A percentile compares a stretch with the other conserved stretches of the same genome.
phyloP scores from a whole-genome alignment of 2,329 filamentous ascomycete genomes.

The Talaromyces funiculosus region DNA sequence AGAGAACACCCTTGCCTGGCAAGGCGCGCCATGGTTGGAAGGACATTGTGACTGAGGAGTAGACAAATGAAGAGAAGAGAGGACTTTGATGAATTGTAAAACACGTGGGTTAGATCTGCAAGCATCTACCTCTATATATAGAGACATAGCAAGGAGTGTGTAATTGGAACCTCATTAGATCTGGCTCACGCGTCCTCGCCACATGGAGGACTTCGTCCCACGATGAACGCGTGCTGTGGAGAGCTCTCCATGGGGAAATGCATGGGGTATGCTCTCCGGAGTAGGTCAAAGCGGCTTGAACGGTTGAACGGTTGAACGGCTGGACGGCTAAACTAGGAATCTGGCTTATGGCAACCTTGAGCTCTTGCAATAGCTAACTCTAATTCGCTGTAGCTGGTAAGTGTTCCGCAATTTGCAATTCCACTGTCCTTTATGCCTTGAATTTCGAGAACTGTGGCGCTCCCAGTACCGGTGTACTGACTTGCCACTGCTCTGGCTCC shows the following conservation, averaged over 20 bases:
- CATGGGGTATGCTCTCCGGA: background rate
- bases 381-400: no score
- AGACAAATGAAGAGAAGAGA: background rate
- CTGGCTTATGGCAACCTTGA: no score
- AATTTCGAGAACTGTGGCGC: no score
- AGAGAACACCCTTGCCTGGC: slow-evolving; percentile 22
- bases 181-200: background rate
- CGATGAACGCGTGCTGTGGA: background rate
- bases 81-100: background rate
- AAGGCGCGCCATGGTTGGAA: slow-evolving; percentile 23
- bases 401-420: no score
- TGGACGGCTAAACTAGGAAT: no score
- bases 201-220: background rate
- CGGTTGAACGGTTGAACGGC: no score
- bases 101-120: background rate
- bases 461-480: no score
- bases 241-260: background rate
- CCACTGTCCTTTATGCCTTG: no score
- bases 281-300: background rate
- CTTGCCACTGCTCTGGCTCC: no score
- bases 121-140: background rate
- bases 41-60: slow-evolving; percentile 15
- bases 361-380: no score
- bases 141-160: background rate
- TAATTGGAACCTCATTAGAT: background rate